Conservation (phyloP, 352 stramenopile genomes). For the Poterioochromonas sp. region DNA sequence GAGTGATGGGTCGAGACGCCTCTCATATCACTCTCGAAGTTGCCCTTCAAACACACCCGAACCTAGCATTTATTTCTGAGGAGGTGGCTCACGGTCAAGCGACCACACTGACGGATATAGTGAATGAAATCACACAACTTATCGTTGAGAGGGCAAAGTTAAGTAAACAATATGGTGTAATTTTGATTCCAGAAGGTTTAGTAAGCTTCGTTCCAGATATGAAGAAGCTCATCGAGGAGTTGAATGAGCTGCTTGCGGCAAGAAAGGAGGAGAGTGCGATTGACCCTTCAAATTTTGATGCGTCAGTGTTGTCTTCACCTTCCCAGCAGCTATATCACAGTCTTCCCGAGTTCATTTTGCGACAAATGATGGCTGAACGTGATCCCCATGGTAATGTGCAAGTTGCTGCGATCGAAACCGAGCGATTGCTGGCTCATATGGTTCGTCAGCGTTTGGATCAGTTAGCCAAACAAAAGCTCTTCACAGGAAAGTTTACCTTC, state of each 20-base stretch:
- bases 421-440: conserved; percentile 42
- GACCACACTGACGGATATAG: conserved; percentile 38
- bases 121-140: conserved; percentile 41
- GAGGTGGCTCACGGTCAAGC: conserved; percentile 43
- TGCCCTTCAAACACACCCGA: conserved; percentile 49
- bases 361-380: conserved; percentile 46
- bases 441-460: conserved; percentile 43
- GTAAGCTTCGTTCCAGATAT: conserved; percentile 57
- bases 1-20: conserved; percentile 46
- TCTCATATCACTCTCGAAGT: conserved; percentile 51
- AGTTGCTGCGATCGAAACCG: conserved; percentile 48
- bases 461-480: conserved; percentile 33
- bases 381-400: conserved; percentile 52
- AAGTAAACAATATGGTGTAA: conserved; percentile 52
- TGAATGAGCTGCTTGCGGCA: conserved; percentile 51
- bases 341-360: conserved; percentile 45
- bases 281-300: not conserved
- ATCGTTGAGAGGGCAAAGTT: conserved; percentile 41
- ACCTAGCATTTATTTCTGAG: conserved; percentile 47
- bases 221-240: conserved; percentile 48
- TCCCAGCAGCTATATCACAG: conserved; percentile 44
- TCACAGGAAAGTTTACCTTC: conserved; percentile 38
- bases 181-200: conserved; percentile 53
- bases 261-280: not conserved
- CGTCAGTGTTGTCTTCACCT: conserved; percentile 36